These are phyloP conservation scores for Nitzschia sp. DNA, from an alignment of 108 stramenopile species.

Conservation along the genomic window DNA sequence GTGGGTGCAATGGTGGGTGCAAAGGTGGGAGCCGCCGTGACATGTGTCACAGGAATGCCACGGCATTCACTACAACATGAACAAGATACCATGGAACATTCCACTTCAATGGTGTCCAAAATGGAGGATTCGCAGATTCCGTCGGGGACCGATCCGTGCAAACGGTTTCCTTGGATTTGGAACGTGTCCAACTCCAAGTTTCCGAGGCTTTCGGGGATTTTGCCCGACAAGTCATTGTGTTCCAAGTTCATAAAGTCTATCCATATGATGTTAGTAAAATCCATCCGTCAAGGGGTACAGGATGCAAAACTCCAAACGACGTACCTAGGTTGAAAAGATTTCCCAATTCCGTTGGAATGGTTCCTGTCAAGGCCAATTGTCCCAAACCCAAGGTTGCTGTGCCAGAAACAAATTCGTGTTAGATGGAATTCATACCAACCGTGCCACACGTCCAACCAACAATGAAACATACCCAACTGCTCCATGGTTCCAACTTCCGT, in stretches of 20 bases:
- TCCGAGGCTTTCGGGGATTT: slow-evolving; percentile 35
- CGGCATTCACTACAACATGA: slow-evolving; percentile 28
- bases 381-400: no score
- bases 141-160: slow-evolving; percentile 35
- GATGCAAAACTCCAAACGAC: not conserved
- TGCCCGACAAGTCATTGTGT: slow-evolving; percentile 25
- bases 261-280: not conserved
- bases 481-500: slow-evolving; percentile 38
- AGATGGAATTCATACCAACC: no score
- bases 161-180: slow-evolving; percentile 14
- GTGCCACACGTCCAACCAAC: no score
- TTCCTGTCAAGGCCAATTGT: not conserved
- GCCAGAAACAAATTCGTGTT: no score
- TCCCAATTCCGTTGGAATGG: slow-evolving; percentile 11
- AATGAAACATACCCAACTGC: slow-evolving; percentile 20
- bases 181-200: slow-evolving; percentile 37
- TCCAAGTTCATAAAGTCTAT: slow-evolving; percentile 8
- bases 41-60: not conserved
- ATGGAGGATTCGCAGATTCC: slow-evolving; percentile 11
- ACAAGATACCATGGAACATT: slow-evolving; percentile 22
- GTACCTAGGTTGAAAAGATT: slow-evolving; percentile 6
- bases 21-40: not conserved
- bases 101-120: slow-evolving; percentile 19
- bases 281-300: not conserved
- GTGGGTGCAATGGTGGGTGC: slow-evolving; percentile 8